Percentiles rank a stretch among this genome's conserved stretches.
phyloP scores from a whole-genome alignment of 192 early-diverging fungal genomes.

The Phlyctochytrium arcticum region DNA sequence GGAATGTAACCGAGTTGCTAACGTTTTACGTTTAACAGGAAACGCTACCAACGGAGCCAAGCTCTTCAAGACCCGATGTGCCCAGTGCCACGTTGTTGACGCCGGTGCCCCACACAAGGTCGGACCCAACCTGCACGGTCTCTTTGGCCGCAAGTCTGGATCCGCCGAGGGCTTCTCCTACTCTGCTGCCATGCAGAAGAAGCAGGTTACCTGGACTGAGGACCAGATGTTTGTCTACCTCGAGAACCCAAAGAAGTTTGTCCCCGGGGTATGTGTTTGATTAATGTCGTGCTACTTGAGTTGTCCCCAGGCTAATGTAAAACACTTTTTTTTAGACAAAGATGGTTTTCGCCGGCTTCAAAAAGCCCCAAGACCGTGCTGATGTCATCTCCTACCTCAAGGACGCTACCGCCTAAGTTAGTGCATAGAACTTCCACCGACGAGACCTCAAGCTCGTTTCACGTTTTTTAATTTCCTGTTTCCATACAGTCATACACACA shows the following conservation, averaged over 20 bases:
- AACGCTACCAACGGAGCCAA: slow-evolving; percentile 58
- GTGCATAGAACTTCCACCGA: too few relatives aligned
- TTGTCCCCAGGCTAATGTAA: background rate
- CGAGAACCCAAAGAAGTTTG: slow-evolving; percentile 97
- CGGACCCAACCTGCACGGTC: slow-evolving; percentile 92
- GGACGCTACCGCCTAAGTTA: slow-evolving; percentile 55
- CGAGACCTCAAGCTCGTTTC: too few relatives aligned
- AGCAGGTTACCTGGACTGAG: slow-evolving; percentile 81
- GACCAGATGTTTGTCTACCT: slow-evolving; percentile 91
- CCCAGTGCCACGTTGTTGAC: slow-evolving; percentile 97
- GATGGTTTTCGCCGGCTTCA: slow-evolving; percentile 97
- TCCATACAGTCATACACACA: too few relatives aligned
- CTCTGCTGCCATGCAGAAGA: slow-evolving; percentile 87
- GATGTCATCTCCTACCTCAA: slow-evolving; percentile 93
- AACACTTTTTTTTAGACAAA: slow-evolving; percentile 69
- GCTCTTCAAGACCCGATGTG: slow-evolving; percentile 98
- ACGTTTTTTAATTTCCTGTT: too few relatives aligned
- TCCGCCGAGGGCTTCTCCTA: slow-evolving; percentile 82
- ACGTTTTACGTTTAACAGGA: too few relatives aligned
- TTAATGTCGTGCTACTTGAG: background rate
- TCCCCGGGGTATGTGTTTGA: slow-evolving; percentile 34
- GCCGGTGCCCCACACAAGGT: slow-evolving; percentile 84
- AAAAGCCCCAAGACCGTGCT: slow-evolving; percentile 60
- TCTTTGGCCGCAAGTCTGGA: slow-evolving; percentile 89
- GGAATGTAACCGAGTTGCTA: too few relatives aligned